Evolutionary conservation across 2,329 filamentous ascomycete genomes (phyloP), one percentile per base, ranked within the genome.

Genomic region (Talaromyces amestolkiae): DNA sequence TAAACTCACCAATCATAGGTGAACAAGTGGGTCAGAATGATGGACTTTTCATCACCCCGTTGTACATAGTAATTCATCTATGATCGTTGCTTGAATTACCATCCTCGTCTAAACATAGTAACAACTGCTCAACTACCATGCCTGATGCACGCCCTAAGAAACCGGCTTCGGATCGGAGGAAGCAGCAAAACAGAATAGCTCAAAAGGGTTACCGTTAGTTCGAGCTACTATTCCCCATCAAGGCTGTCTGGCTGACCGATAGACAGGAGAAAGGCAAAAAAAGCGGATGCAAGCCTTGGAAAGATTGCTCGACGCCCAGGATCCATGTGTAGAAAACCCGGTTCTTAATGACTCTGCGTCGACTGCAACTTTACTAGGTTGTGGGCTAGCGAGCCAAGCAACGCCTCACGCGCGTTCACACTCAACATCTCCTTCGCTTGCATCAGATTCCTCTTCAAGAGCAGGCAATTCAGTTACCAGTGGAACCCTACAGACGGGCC

Each of bases 151-250:
- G 59, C n/a, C n/a, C 43, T n/a, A 63, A 22, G n/a, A 63, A 63
- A 41, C 35, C 51, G 22, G 41, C 73, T 6, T 63, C 61, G 17
- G 61, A 63, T 1, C 51, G 61, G 83, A 82, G 43, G 81, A 81
- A 37, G 83, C 86, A 51, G 70, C 71, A 24, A 73, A 76, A 56
- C 62, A 65, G 54, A 65, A 65, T 35, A 59, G 64, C 41, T 35
- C 54, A 24, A 45, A 69, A 65, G 27, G 65, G 53, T 5, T 63
- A 67, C 24, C 65, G 69, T 56, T 64, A 67, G 58, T 65, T 63
- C 3, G 64, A 68, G 41, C 68, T 31, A 47, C n/a, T 19, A 35
- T 37, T 33, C n/a, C 27, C n/a, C n/a, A 37, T 15, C 33, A 31
- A 56, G 3, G 17, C 24, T 37, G 10, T 8, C 43, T 22, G 43